Percentiles rank a stretch among this genome's conserved stretches.
Conservation (phyloP, 2,329 filamentous ascomycete species). For the Dendrostoma leiphaemia region DNA sequence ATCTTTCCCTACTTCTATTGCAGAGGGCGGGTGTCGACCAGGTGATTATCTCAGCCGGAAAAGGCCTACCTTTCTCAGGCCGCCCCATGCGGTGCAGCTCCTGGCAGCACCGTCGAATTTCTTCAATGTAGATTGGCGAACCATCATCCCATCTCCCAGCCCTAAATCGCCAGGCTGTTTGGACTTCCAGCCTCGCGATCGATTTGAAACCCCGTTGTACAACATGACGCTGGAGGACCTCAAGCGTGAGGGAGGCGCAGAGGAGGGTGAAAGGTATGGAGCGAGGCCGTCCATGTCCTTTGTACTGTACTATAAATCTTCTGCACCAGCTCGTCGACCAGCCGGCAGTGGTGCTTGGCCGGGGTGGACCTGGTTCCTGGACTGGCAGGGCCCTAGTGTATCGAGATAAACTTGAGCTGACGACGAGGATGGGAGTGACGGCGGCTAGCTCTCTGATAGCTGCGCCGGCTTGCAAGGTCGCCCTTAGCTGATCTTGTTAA, state of each 20-base stretch:
- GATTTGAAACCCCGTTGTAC: slow-evolving; percentile 33
- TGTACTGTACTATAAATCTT: slow-evolving; percentile 14
- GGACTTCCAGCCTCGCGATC: slow-evolving; percentile 34
- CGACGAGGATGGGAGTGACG: not conserved
- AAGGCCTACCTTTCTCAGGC: slow-evolving; percentile 43
- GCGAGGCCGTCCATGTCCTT: slow-evolving; percentile 8
- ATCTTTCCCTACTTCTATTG: not conserved
- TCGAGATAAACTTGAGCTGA: slow-evolving; percentile 5
- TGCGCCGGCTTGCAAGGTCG: slow-evolving; percentile 6
- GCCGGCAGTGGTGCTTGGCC: not conserved
- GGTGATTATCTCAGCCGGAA: too few species aligned
- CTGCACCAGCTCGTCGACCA: not conserved
- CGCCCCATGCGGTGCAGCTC: slow-evolving; percentile 44
- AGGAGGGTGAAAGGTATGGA: not conserved
- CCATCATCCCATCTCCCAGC: slow-evolving; percentile 22
- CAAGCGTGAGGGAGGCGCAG: not conserved
- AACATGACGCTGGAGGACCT: slow-evolving; percentile 21
- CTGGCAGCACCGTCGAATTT: slow-evolving; percentile 51
- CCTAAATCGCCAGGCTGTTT: slow-evolving; percentile 30
- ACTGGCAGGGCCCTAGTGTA: not conserved
- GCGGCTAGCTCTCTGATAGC: slow-evolving; percentile 7
- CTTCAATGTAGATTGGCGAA: slow-evolving; percentile 34
- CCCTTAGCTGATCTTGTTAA: slow-evolving; percentile 4
- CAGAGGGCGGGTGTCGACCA: not conserved
- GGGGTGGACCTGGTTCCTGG: slow-evolving; percentile 12